Evolutionary conservation across 208 protist species (phyloP).

Genomic region (Trypanosoma cruzi): DNA sequence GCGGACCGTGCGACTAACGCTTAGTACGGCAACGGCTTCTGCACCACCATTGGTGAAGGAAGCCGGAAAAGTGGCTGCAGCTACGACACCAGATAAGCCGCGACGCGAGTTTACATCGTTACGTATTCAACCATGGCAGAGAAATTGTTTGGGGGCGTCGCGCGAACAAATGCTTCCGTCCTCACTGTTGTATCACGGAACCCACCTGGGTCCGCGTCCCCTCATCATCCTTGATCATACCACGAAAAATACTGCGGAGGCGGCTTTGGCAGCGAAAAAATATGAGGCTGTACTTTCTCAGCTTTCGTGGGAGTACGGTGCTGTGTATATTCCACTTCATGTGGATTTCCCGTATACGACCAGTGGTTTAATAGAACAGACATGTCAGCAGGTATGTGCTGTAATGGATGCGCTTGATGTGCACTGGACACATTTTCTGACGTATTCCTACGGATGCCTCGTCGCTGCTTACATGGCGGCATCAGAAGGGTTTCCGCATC

Average conservation of each 20-base stretch:
- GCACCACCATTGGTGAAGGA: background rate
- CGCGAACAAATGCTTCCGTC: slow-evolving; percentile 34
- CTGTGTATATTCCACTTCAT: slow-evolving; percentile 70
- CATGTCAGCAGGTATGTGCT: slow-evolving; percentile 62
- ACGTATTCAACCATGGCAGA: slow-evolving; percentile 69
- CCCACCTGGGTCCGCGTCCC: slow-evolving; percentile 73
- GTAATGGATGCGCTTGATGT: slow-evolving; percentile 84
- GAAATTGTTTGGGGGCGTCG: slow-evolving; percentile 29
- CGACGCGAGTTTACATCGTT: slow-evolving; percentile 39
- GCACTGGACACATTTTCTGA: slow-evolving; percentile 77
- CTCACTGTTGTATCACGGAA: slow-evolving; percentile 65
- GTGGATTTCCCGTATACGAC: slow-evolving; percentile 17
- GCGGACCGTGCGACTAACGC: background rate
- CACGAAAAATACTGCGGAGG: slow-evolving; percentile 18
- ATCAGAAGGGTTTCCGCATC: slow-evolving; percentile 55
- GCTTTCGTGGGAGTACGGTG: slow-evolving; percentile 68
- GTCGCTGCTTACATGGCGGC: slow-evolving; percentile 78
- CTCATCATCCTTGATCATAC: slow-evolving; percentile 82
- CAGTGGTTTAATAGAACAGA: slow-evolving; percentile 47
- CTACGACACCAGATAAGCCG: slow-evolving; percentile 6
- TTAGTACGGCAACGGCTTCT: background rate
- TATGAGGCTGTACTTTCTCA: slow-evolving; percentile 68
- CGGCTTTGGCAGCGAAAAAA: slow-evolving; percentile 43
- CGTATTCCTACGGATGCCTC: slow-evolving; percentile 75
- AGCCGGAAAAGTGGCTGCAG: background rate